Evolutionary conservation across 208 protist species (phyloP).

Genomic region (Leishmania major): DNA sequence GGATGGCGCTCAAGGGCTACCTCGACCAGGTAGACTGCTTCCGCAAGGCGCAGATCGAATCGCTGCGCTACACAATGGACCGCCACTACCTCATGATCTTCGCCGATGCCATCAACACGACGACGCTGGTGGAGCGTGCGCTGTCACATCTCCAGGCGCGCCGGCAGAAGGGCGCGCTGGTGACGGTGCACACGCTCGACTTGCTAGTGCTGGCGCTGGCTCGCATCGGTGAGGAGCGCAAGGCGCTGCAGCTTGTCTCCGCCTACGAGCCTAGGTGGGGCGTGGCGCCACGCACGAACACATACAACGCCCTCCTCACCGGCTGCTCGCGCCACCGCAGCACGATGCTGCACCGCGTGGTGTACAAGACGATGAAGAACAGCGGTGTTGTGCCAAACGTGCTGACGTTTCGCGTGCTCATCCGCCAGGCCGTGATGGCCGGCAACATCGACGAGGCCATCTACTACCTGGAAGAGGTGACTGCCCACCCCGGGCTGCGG

Average conservation of each 20-base stretch:
- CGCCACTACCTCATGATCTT: conserved; percentile 76
- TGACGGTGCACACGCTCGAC: conserved; percentile 81
- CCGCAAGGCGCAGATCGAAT: conserved; percentile 67
- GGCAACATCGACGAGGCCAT: conserved; percentile 87
- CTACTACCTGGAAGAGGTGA: conserved; percentile 70
- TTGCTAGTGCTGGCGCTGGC: conserved; percentile 67
- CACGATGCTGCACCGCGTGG: conserved; percentile 57
- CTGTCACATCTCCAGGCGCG: conserved; percentile 53
- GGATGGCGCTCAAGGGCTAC: conserved; percentile 81
- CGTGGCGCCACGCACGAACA: conserved; percentile 68
- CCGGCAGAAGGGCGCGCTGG: conserved; percentile 36
- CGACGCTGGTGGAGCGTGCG: conserved; percentile 48
- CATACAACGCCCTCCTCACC: conserved; percentile 74
- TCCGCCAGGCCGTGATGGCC: conserved; percentile 71
- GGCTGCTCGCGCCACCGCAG: conserved; percentile 46
- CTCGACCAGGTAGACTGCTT: conserved; percentile 76
- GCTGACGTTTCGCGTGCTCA: conserved; percentile 81
- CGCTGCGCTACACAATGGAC: conserved; percentile 77
- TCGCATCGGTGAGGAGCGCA: conserved; percentile 68
- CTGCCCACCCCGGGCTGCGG: conserved; percentile 56
- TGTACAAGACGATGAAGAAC: conserved; percentile 65
- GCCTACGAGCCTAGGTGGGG: conserved; percentile 64
- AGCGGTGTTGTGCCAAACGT: conserved; percentile 70
- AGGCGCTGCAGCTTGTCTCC: conserved; percentile 62
- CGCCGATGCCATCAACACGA: conserved; percentile 49